Base-by-base conservation (phyloP, 2,329 filamentous ascomycete species). In the Microsporum canis region DNA sequence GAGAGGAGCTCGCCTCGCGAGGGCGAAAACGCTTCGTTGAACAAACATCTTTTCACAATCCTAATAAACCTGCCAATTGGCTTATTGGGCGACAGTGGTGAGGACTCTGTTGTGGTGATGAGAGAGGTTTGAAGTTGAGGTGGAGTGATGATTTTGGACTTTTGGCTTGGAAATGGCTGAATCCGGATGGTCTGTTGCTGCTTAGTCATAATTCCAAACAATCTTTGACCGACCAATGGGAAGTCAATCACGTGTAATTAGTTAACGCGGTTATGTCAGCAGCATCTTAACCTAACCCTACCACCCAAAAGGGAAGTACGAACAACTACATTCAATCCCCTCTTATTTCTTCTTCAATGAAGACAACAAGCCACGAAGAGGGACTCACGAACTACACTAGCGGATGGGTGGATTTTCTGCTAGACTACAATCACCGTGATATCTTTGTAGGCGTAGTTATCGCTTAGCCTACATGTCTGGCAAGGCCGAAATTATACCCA, bases 11-110 rank as follows among this genome's bases (percentile, higher is more conserved):
- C 76, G 77, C 72, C 75, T 73, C 60, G 74, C 77, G 65, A 78
- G 71, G 68, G 73, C 71, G 70, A 75, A 74, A 67, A 72, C 76
- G 68, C 75, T 74, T 68, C 75, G 77, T 71, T 75, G 75, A 66
- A 74, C 72, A 72, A 77, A 78, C 77, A 78, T 79, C 71, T 69
- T 64, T 56, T 68, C 58, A 47, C 43, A 57, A 53, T 63, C 31
- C 61, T 58, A 59, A 57, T 61, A 57, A 45, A 33, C 3, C 43
- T 41, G 23, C 57, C 57, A 59, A 59, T 59, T 51, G 57, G 57
- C 8, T 14, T 45, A 23, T 59, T 47, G 14, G 23, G 14, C 23
- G 34, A 39, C 27, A 6, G 41, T 51, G 27, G 45, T 51, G 45
- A 51, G 41, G 49, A 34, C 49, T 55, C 23, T 55, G 49, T 55